Percentiles rank a stretch among this genome's conserved stretches.
These are phyloP conservation scores for Takashimella tepidaria DNA, from an alignment of 1,284 basidiomycete genomes.

Conservation along the genomic window DNA sequence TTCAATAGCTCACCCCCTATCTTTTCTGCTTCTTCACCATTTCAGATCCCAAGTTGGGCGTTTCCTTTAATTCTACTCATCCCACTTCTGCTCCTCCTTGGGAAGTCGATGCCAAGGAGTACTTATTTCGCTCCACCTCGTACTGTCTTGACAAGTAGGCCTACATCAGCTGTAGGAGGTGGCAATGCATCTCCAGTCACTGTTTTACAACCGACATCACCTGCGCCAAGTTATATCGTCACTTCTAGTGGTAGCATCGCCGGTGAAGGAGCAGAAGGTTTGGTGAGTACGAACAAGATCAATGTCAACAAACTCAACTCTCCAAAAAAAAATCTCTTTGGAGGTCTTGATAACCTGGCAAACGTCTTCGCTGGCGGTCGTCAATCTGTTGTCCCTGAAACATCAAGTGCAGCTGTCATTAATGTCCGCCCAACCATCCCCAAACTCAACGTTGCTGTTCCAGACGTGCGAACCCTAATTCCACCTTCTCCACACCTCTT, in stretches of 20 bases:
- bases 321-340: too few species aligned
- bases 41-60: not conserved
- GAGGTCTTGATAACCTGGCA: too few species aligned
- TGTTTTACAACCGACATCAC: not conserved
- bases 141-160: too few species aligned
- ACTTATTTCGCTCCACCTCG: too few species aligned
- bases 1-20: too few species aligned
- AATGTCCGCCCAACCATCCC: not conserved
- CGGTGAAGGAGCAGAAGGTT: not conserved
- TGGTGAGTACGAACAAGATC: not conserved
- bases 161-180: not conserved
- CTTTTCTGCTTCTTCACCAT: too few species aligned
- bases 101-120: too few species aligned
- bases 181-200: not conserved
- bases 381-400: too few species aligned
- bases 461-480: not conserved
- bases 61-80: not conserved
- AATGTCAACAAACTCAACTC: not conserved
- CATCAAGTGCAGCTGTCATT: not conserved
- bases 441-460: not conserved
- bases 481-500: not conserved
- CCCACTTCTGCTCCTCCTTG: not conserved
- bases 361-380: too few species aligned
- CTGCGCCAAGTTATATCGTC: not conserved
- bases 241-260: not conserved